These are phyloP conservation scores for Atkinsonella hypoxylon DNA, from an alignment of 2,329 filamentous ascomycete species.

Conservation along the genomic window DNA sequence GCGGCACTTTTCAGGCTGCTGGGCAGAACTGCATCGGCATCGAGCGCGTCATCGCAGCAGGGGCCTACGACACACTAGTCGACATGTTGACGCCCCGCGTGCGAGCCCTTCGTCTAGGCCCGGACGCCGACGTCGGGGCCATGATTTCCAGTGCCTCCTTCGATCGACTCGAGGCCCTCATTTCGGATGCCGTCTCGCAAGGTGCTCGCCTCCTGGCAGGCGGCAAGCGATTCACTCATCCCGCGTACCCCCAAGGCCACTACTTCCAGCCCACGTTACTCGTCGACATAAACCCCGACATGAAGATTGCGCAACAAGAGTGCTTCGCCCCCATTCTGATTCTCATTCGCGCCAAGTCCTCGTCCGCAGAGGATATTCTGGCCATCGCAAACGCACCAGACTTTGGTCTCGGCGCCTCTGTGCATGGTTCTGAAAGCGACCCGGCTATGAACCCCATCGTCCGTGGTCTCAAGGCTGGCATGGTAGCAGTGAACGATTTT, in stretches of 20 bases:
- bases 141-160: conserved; percentile 77
- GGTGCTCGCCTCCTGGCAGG: conserved; percentile 77
- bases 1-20: conserved; percentile 87
- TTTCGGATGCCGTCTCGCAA: conserved; percentile 62
- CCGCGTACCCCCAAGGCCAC: conserved; percentile 63
- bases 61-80: conserved; percentile 64
- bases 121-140: conserved; percentile 71
- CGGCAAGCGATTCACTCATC: conserved; percentile 60
- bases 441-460: conserved; percentile 53
- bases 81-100: conserved; percentile 62
- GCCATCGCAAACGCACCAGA: conserved; percentile 68
- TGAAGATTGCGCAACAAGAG: conserved; percentile 82
- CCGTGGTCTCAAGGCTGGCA: conserved; percentile 61
- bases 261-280: conserved; percentile 90
- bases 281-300: conserved; percentile 72
- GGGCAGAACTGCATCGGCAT: conserved; percentile 98
- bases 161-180: conserved; percentile 59
- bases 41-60: conserved; percentile 77
- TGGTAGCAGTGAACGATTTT: conserved; percentile 95
- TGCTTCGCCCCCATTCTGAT: conserved; percentile 89
- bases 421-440: conserved; percentile 61
- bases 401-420: conserved; percentile 79
- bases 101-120: conserved; percentile 62
- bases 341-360: conserved; percentile 60
- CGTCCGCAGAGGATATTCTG: conserved; percentile 52